These are phyloP conservation scores for Beauveria sp. DNA, from an alignment of 2,329 filamentous ascomycete species.

Conservation along the genomic window DNA sequence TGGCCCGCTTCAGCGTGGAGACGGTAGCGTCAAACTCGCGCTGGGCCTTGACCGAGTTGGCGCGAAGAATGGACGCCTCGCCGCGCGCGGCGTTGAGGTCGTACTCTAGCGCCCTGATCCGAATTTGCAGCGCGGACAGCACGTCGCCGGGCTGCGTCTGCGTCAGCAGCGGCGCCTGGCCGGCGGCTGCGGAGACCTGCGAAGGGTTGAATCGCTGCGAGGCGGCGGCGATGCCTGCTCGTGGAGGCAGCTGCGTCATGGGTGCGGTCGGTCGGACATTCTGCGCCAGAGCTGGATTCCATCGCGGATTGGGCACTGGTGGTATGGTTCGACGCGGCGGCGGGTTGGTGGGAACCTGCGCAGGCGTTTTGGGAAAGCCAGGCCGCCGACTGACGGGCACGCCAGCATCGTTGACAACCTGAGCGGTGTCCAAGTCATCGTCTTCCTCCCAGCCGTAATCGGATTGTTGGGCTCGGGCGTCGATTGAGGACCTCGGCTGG, in stretches of 20 bases:
- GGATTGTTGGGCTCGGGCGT: constrained; percentile 21
- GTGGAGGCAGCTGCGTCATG: constrained; percentile 9
- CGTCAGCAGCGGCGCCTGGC: constrained; percentile 22
- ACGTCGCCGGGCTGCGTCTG: constrained; percentile 28
- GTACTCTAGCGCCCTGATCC: constrained; percentile 44
- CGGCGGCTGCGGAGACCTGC: constrained; percentile 22
- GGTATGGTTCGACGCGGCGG: constrained; percentile 21
- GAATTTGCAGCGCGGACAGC: constrained; percentile 41
- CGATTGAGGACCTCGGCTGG: constrained; percentile 17
- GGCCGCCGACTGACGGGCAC: constrained; percentile 28
- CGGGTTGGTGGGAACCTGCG: constrained; percentile 22
- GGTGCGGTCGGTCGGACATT: constrained; percentile 6
- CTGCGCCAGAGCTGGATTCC: constrained; percentile 29
- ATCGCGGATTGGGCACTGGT: constrained; percentile 29
- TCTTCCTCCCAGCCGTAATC: constrained; percentile 43
- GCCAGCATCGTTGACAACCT: constrained; percentile 44
- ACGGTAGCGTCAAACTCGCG: constrained; percentile 58
- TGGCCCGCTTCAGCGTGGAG: constrained; percentile 51
- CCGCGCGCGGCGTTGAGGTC: constrained; percentile 58
- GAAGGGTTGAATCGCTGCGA: constrained; percentile 22
- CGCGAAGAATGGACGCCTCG: constrained; percentile 67
- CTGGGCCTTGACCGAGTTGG: constrained; percentile 55
- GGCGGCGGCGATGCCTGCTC: constrained; percentile 11
- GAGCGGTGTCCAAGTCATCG: constrained; percentile 50
- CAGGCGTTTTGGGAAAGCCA: constrained; percentile 16